Evolutionary conservation across 257 asterid species (phyloP), one percentile per base, ranked within the genome.

Genomic region (Capsicum baccatum): DNA sequence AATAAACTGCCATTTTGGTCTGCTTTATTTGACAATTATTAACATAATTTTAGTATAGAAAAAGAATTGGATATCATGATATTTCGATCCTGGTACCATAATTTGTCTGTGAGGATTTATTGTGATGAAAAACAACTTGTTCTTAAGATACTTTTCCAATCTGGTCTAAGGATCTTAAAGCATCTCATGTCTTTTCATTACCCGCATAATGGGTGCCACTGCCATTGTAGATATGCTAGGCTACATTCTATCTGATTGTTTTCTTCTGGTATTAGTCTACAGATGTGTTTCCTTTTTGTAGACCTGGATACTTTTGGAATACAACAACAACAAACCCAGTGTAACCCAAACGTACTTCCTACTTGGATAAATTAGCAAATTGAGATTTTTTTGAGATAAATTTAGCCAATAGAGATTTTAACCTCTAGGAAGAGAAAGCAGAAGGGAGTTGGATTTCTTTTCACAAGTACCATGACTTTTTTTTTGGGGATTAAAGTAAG

Each of bases 381-480:
- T 26, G 64, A 76, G 13, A 12, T 8, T 26, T 26, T 74, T 69
- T 69, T 37, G 4, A 16, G 12, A 12, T 9, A 21, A 73, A 73
- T 19, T 50, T 50, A 74, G 81, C 62, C 52, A 76, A 76, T 76
- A 76, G 33, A 54, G 50, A 16, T 54, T 54, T 35, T 78, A 54
- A 78, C 82, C 66, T 59, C 21, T 76, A 76, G 63, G 64, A 14
- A 55, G 82, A 78, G 64, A 78, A 54, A 54, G 48, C 66, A 78
- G 82, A 55, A 21, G 64, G 2, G 47, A 54, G 44, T 33, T 52
- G n/a, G 81, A 78, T 9, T 55, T 35, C 55, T 33, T 15, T 15
- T 33, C 66, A 4, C 44, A 54, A 78, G 66, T 56, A 54, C 33
- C 52, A 33, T 33, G 26, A 55, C 9, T 54, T 76, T 52, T 74